Evolutionary conservation across 352 stramenopile genomes (phyloP).

Genomic region (Phytophthora crassamura): DNA sequence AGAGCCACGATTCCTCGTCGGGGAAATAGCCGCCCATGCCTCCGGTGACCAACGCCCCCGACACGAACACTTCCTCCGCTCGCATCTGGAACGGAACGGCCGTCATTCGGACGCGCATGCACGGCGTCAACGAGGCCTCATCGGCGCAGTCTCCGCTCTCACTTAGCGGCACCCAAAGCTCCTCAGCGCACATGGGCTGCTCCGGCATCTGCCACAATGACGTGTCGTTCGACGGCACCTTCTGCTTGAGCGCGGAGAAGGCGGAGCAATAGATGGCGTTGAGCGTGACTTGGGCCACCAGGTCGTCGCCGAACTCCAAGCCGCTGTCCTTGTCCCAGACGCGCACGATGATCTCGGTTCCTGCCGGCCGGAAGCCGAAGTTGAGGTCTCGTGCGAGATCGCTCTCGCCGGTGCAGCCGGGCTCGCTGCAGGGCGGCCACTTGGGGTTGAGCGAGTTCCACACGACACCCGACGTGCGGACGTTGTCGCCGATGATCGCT

Average conservation of each 20-base stretch:
- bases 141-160: conserved; percentile 38
- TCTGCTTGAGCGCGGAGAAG: conserved; percentile 62
- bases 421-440: conserved; percentile 63
- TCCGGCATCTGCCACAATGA: conserved; percentile 67
- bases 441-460: conserved; percentile 80
- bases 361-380: conserved; percentile 86
- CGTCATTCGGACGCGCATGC: conserved; percentile 80
- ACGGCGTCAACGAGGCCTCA: conserved; percentile 41
- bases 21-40: conserved; percentile 82
- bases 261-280: conserved; percentile 86
- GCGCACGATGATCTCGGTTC: conserved; percentile 73
- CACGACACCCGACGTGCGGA: conserved; percentile 62
- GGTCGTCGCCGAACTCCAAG: conserved; percentile 89
- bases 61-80: conserved; percentile 66
- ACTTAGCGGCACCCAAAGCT: conserved; percentile 74
- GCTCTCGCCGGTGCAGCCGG: conserved; percentile 48
- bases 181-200: conserved; percentile 80
- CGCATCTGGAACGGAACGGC: conserved; percentile 78
- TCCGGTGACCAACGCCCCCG: conserved; percentile 52
- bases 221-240: conserved; percentile 53
- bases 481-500: conserved; percentile 76
- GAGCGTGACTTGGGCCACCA: conserved; percentile 72
- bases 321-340: conserved; percentile 86
- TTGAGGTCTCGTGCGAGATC: conserved; percentile 77
- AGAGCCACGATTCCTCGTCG: conserved; percentile 62